phyloP scores from a whole-genome alignment of 306 rosid species.

The Ziziphus jujuba region DNA sequence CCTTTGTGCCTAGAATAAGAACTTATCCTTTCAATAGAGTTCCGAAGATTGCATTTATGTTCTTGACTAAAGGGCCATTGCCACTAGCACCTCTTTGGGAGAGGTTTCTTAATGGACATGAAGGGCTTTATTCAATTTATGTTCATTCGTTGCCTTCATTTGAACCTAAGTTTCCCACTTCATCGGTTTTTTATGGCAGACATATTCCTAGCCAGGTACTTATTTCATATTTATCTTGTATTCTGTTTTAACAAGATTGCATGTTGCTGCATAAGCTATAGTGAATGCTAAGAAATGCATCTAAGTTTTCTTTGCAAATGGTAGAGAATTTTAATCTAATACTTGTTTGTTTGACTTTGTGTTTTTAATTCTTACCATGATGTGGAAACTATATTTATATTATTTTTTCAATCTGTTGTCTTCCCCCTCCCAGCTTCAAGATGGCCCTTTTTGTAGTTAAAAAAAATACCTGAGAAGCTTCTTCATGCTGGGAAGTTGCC shows the following conservation, averaged over 20 bases:
- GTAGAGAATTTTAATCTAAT: no score
- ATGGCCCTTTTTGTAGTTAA: no score
- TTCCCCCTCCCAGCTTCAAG: no score
- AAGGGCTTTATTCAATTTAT: conserved; percentile 59
- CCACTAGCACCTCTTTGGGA: conserved; percentile 95
- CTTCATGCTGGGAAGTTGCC: no score
- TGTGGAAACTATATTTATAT: no score
- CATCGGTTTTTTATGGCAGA: conserved; percentile 66
- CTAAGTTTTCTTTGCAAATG: no score
- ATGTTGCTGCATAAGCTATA: not conserved
- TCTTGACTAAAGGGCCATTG: conserved; percentile 90
- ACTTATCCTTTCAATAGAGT: conserved; percentile 72
- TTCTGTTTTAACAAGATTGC: not conserved
- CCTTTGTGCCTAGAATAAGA: conserved; percentile 59
- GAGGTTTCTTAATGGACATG: conserved; percentile 81
- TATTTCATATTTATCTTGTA: conserved; percentile 4
- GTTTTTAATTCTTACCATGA: no score
- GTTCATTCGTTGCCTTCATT: conserved; percentile 83
- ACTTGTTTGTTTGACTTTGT: no score
- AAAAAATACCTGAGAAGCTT: no score
- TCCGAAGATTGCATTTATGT: conserved; percentile 94
- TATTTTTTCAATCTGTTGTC: no score
- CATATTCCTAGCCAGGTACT: conserved; percentile 95
- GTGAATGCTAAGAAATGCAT: no score
- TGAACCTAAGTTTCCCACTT: conserved; percentile 49